Conservation (phyloP, 148 eudicot species). For the Persicaria maculosa region DNA sequence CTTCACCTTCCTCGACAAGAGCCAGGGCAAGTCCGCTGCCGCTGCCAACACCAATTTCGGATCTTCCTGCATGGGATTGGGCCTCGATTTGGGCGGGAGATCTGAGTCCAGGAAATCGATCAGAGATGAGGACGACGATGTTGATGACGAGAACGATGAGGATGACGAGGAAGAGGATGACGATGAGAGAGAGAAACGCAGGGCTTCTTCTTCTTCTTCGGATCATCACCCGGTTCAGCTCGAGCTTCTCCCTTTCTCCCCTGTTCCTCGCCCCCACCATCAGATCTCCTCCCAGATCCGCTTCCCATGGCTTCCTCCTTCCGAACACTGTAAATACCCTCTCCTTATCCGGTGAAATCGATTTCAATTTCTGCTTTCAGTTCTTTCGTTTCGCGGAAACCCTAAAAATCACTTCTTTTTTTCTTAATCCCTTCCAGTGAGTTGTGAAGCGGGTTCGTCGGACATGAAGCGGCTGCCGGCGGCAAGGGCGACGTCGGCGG, state of each 20-base stretch:
- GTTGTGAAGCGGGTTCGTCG: constrained; percentile 10
- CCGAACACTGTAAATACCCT: neutral
- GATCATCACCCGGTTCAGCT: constrained; percentile 9
- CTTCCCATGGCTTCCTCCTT: constrained; percentile 8
- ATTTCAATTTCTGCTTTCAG: neutral
- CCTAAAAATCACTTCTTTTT: neutral
- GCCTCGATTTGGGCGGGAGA: constrained; percentile 5
- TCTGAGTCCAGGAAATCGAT: neutral
- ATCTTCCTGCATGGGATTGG: constrained; percentile 13
- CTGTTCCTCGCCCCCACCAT: constrained; percentile 11
- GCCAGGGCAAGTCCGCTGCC: neutral
- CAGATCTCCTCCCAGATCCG: constrained; percentile 10
- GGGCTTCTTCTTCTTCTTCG: neutral
- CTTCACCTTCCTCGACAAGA: constrained; percentile 9
- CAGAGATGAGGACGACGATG: neutral
- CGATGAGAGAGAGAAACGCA: neutral
- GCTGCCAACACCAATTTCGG: neutral
- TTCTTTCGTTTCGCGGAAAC: neutral
- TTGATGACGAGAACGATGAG: neutral
- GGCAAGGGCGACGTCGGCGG: constrained; percentile 1
- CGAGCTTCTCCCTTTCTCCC: constrained; percentile 8
- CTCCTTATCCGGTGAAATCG: neutral
- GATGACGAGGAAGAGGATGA: neutral
- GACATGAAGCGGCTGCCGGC: neutral
- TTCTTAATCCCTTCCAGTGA: neutral